These are phyloP conservation scores for Hamigera avellanea DNA, from an alignment of 495 filamentous ascomycete species.

Conservation along the genomic window DNA sequence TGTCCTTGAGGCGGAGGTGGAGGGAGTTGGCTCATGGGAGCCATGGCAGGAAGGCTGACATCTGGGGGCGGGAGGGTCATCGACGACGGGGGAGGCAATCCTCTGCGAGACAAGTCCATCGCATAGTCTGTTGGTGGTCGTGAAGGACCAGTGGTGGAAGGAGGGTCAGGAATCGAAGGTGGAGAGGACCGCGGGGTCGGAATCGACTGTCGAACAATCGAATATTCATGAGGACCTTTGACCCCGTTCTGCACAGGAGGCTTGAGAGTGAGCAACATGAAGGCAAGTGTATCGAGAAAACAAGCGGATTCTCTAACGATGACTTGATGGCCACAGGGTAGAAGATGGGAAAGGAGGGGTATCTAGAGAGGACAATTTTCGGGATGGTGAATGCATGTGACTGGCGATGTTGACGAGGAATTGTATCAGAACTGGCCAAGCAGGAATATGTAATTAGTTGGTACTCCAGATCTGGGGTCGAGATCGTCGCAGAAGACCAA, in stretches of 20 bases:
- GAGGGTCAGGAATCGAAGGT: conserved; percentile 7
- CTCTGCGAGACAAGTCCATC: conserved; percentile 27
- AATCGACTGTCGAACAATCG: conserved; percentile 19
- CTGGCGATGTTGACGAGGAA: no score
- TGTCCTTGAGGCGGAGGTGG: conserved; percentile 63
- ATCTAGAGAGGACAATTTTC: no score
- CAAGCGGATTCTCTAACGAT: no score
- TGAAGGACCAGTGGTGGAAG: conserved; percentile 9
- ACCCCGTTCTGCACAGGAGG: conserved; percentile 26
- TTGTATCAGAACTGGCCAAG: no score
- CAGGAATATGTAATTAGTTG: no score
- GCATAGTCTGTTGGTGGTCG: conserved; percentile 8
- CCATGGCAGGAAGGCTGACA: conserved; percentile 25
- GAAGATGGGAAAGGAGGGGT: neutral
- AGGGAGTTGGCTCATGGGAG: conserved; percentile 39
- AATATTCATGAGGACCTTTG: conserved; percentile 29
- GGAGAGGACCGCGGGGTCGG: conserved; percentile 22
- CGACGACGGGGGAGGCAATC: conserved; percentile 26
- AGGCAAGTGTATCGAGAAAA: neutral
- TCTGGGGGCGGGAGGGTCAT: conserved; percentile 25
- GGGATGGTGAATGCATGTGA: no score
- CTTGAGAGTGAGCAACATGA: conserved; percentile 35
- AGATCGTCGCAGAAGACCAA: no score
- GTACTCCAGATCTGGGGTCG: no score
- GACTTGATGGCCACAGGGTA: no score